phyloP scores from a whole-genome alignment of 108 stramenopile genomes.

The Cyclotella baltica region DNA sequence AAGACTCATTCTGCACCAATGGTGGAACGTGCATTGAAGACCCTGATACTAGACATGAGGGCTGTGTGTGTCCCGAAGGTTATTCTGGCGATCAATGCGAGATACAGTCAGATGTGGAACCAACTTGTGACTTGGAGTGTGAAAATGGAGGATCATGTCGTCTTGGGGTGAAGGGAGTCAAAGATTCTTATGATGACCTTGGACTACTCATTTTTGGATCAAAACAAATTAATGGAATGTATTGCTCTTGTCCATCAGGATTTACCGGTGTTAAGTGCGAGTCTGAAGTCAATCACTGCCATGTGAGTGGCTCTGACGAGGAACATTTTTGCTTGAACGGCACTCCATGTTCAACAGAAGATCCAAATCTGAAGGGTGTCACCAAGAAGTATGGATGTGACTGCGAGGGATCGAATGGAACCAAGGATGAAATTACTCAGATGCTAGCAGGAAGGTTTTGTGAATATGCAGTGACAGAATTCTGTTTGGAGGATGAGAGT shows the following conservation, averaged over 20 bases:
- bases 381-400: constrained; percentile 35
- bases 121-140: constrained; percentile 39
- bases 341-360: constrained; percentile 37
- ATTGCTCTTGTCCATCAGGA: constrained; percentile 65
- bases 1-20: constrained; percentile 48
- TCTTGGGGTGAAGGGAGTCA: constrained; percentile 49
- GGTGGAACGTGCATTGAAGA: constrained; percentile 38
- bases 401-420: constrained; percentile 10
- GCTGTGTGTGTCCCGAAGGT: constrained; percentile 41
- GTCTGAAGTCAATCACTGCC: constrained; percentile 55
- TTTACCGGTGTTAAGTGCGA: constrained; percentile 72
- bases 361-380: constrained; percentile 20
- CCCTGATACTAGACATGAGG: constrained; percentile 28
- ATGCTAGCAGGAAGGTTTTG: constrained; percentile 48
- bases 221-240: constrained; percentile 56
- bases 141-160: constrained; percentile 49
- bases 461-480: constrained; percentile 54
- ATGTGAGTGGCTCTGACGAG: constrained; percentile 23
- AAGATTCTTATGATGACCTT: constrained; percentile 36
- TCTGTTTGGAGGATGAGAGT: constrained; percentile 31
- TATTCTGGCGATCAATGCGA: constrained; percentile 51
- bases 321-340: constrained; percentile 64
- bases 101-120: constrained; percentile 35
- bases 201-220: constrained; percentile 19
- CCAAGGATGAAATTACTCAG: constrained; percentile 19